Evolutionary conservation across 805 yeast species (phyloP).

Genomic region (Wickerhamomyces pijperi): DNA sequence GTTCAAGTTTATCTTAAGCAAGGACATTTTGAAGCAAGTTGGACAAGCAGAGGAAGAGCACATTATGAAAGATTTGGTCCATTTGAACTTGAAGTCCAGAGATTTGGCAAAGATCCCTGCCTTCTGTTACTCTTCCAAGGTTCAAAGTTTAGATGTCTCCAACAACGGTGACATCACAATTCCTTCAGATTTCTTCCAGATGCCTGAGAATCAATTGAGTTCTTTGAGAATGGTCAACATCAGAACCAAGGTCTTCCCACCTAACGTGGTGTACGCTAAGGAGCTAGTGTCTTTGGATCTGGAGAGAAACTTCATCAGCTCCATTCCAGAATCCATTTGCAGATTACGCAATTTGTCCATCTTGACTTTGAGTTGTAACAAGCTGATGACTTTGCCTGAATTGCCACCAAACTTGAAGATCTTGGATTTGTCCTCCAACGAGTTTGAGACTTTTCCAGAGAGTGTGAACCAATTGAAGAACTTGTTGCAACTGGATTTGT

Average conservation of each 20-base stretch:
- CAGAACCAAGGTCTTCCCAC: conserved; percentile 66
- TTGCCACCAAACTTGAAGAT: conserved; percentile 41
- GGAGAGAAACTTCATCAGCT: conserved; percentile 66
- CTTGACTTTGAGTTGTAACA: conserved; percentile 67
- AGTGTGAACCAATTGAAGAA: conserved; percentile 48
- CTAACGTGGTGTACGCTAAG: conserved; percentile 58
- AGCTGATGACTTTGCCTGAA: conserved; percentile 49
- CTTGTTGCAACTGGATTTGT: conserved; percentile 61
- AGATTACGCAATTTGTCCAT: conserved; percentile 42
- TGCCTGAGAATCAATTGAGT: conserved; percentile 56
- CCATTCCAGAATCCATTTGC: conserved; percentile 46
- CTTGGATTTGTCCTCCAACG: conserved; percentile 74
- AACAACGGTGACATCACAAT: conserved; percentile 77
- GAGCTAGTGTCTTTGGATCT: conserved; percentile 58
- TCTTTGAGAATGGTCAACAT: conserved; percentile 60
- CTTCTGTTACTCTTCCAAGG: conserved; percentile 69
- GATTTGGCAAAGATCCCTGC: conserved; percentile 80
- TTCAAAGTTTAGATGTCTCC: conserved; percentile 72
- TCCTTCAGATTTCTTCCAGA: conserved; percentile 79
- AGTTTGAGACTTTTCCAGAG: conserved; percentile 51
- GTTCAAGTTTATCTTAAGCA: conserved; percentile 68
- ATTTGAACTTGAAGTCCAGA: conserved; percentile 63
- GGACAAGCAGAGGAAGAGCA: conserved; percentile 63
- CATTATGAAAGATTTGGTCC: conserved; percentile 53
- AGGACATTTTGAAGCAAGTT: conserved; percentile 46